Evolutionary conservation across 202 grass and related monocot genomes (phyloP).

Genomic region (Bolboschoenoplectus hybrid): DNA sequence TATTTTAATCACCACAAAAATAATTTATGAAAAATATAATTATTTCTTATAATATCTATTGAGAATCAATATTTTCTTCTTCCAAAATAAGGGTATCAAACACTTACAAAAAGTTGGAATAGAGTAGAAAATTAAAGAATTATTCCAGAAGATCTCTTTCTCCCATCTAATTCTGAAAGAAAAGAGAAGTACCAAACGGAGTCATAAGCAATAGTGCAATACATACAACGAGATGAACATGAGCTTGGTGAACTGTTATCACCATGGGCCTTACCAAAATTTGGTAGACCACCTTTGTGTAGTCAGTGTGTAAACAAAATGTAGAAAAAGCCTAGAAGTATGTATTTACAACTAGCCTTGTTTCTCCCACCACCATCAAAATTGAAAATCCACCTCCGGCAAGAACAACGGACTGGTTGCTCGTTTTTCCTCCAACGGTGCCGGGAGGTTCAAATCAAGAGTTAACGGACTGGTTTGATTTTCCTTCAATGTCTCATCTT

Average conservation of each 20-base stretch:
- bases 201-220: not conserved
- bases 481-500: slow-evolving; percentile 21
- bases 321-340: not conserved
- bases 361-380: not conserved
- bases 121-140: too few relatives aligned
- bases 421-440: slow-evolving; percentile 16
- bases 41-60: too few relatives aligned
- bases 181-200: too few relatives aligned
- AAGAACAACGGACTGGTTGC: slow-evolving; percentile 10
- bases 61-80: too few relatives aligned
- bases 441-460: slow-evolving; percentile 30
- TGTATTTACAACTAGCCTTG: slow-evolving; percentile 31
- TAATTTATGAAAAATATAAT: too few relatives aligned
- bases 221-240: not conserved
- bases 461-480: slow-evolving; percentile 2
- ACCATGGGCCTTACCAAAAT: not conserved
- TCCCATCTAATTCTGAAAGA: too few relatives aligned
- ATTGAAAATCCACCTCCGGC: not conserved
- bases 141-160: too few relatives aligned
- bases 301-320: not conserved
- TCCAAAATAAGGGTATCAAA: too few relatives aligned
- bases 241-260: not conserved
- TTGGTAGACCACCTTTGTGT: slow-evolving; percentile 7
- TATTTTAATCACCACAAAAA: too few relatives aligned
- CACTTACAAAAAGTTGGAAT: too few relatives aligned